Evolutionary conservation across 75 land plant genomes (phyloP).

Genomic region (Pseudotsuga menziesii): DNA sequence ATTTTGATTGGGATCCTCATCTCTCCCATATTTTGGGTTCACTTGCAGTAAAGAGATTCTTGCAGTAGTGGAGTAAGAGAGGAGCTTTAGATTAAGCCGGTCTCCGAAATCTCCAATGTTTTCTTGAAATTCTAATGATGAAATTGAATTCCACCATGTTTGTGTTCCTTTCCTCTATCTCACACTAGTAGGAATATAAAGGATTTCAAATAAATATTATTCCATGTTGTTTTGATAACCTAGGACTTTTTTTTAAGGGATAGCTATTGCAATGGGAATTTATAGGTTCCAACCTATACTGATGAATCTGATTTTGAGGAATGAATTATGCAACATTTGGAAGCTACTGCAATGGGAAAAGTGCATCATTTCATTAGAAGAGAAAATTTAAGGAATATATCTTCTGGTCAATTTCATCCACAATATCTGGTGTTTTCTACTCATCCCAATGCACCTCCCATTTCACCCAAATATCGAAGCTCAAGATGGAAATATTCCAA

Average conservation of each 20-base stretch:
- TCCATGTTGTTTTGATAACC: not conserved
- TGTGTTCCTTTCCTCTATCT: slow-evolving; percentile 15
- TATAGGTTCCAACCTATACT: slow-evolving; percentile 76
- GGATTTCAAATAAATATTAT: not conserved
- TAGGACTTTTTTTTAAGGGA: not conserved
- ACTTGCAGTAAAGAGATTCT: no score
- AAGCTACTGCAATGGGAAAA: no score
- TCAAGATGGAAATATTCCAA: no score
- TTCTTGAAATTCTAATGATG: slow-evolving; percentile 67
- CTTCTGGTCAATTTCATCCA: slow-evolving; percentile 43
- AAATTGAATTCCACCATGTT: slow-evolving; percentile 82
- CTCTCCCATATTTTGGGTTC: no score
- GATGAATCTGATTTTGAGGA: no score
- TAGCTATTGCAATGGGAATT: not conserved
- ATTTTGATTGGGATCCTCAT: no score
- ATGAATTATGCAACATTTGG: no score
- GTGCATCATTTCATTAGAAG: slow-evolving; percentile 74
- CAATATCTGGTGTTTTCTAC: no score
- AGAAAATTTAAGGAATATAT: slow-evolving; percentile 51
- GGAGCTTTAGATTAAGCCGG: slow-evolving; percentile 46
- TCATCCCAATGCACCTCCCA: no score
- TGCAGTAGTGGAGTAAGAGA: slow-evolving; percentile 81
- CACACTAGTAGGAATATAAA: not conserved
- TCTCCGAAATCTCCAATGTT: slow-evolving; percentile 62
- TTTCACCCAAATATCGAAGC: no score